Conservation (phyloP, 495 filamentous ascomycete genomes). For the Entonaema liquescens region DNA sequence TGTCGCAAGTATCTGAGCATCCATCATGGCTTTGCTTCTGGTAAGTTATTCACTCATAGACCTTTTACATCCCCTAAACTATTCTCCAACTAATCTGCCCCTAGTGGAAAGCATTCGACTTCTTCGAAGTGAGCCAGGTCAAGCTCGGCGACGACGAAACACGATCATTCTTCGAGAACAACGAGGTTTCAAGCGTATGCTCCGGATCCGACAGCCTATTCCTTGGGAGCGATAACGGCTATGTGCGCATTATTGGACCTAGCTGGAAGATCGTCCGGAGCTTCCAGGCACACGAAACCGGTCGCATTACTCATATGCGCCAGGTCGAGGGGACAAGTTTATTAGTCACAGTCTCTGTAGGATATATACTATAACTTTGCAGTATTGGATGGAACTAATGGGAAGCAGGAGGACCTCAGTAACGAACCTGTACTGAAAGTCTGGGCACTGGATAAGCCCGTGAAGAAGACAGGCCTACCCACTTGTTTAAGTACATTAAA, state of each 20-base stretch:
- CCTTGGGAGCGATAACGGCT: conserved; percentile 82
- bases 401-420: conserved; percentile 72
- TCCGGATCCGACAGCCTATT: conserved; percentile 92
- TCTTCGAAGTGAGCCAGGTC: conserved; percentile 93
- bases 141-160: conserved; percentile 76
- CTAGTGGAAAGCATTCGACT: conserved; percentile 99
- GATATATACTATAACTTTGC: background rate
- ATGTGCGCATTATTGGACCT: conserved; percentile 84
- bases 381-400: conserved; percentile 23
- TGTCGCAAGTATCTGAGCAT: conserved; percentile 30
- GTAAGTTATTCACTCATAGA: conserved; percentile 15
- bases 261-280: conserved; percentile 86
- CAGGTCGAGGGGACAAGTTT: conserved; percentile 89
- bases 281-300: conserved; percentile 83
- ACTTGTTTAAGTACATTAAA: conserved; percentile 83
- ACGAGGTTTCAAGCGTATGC: conserved; percentile 67
- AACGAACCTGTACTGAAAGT: conserved; percentile 92
- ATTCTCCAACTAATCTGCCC: conserved; percentile 11
- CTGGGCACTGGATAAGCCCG: conserved; percentile 92
- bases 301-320: conserved; percentile 91
- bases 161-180: conserved; percentile 56
- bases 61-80: background rate
- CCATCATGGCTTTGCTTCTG: conserved; percentile 46
- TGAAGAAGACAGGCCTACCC: conserved; percentile 91
- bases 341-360: conserved; percentile 80